These are phyloP conservation scores for Jackrogersella multiformis DNA, from an alignment of 495 filamentous ascomycete species.

Conservation along the genomic window DNA sequence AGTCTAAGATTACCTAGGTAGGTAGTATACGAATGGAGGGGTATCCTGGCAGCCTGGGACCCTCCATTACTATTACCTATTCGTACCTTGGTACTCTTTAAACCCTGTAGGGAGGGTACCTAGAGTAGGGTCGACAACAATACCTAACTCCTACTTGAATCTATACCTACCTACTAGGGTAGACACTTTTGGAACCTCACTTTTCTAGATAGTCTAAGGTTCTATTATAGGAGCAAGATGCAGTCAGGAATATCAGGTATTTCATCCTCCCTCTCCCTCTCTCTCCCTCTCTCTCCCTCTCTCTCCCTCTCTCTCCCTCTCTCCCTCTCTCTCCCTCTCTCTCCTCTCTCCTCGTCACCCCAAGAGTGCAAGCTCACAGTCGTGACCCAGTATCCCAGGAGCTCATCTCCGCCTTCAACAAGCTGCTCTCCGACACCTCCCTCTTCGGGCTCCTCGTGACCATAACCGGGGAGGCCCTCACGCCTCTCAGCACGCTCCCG, in stretches of 20 bases:
- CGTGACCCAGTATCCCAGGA: constrained; percentile 76
- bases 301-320: no score
- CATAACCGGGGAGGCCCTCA: constrained; percentile 79
- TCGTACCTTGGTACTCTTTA: no score
- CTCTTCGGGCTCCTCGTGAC: constrained; percentile 83
- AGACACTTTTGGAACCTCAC: neutral
- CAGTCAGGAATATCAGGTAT: constrained; percentile 89
- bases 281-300: no score
- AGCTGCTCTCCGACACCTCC: constrained; percentile 68
- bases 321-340: no score
- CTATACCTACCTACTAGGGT: neutral
- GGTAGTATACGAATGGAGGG: constrained; percentile 21
- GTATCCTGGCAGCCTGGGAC: constrained; percentile 15
- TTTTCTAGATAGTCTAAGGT: neutral
- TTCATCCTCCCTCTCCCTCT: constrained; percentile 18
- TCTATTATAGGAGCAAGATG: constrained; percentile 59
- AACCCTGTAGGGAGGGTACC: no score
- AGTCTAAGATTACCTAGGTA: neutral
- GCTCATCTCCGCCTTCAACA: constrained; percentile 83
- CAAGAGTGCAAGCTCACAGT: constrained; percentile 25
- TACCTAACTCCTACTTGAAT: neutral
- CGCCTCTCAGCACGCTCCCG: constrained; percentile 68
- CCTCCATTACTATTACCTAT: neutral
- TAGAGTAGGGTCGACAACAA: neutral
- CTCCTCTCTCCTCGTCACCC: constrained; percentile 1